phyloP scores from a whole-genome alignment of 352 stramenopile species.

The Pythium apleroticum region DNA sequence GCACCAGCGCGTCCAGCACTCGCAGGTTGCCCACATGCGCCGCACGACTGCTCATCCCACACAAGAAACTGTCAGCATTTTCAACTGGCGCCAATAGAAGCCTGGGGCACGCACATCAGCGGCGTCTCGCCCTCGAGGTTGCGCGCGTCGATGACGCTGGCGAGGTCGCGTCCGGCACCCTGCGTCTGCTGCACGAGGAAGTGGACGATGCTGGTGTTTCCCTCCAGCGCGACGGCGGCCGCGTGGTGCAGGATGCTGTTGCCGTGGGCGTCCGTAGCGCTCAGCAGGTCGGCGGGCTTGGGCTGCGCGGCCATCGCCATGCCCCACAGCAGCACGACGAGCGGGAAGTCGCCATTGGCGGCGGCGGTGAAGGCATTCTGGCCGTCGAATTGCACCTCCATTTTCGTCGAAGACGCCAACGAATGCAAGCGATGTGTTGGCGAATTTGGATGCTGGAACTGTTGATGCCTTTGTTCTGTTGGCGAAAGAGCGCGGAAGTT shows the following conservation, averaged over 20 bases:
- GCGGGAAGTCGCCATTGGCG: slow-evolving; percentile 81
- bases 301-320: slow-evolving; percentile 77
- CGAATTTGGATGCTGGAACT: background rate
- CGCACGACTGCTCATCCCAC: slow-evolving; percentile 41
- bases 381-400: slow-evolving; percentile 70
- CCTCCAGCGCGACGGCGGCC: slow-evolving; percentile 34
- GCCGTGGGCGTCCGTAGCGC: slow-evolving; percentile 38
- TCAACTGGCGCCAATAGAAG: background rate
- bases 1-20: slow-evolving; percentile 58
- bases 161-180: slow-evolving; percentile 24
- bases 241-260: slow-evolving; percentile 72
- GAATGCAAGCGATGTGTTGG: background rate
- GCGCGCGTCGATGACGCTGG: slow-evolving; percentile 46
- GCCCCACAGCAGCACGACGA: slow-evolving; percentile 83
- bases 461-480: background rate
- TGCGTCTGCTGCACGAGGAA: slow-evolving; percentile 80
- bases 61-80: background rate
- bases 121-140: slow-evolving; percentile 70
- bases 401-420: slow-evolving; percentile 16
- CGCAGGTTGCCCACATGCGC: slow-evolving; percentile 68
- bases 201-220: slow-evolving; percentile 63
- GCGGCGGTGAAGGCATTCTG: slow-evolving; percentile 75
- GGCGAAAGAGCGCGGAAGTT: background rate
- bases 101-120: slow-evolving; percentile 46
- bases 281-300: slow-evolving; percentile 49